A percentile compares a stretch with the other conserved stretches of the same genome.
Conservation (phyloP, 1,284 basidiomycete genomes). For the Ganoderma resinaceum region DNA sequence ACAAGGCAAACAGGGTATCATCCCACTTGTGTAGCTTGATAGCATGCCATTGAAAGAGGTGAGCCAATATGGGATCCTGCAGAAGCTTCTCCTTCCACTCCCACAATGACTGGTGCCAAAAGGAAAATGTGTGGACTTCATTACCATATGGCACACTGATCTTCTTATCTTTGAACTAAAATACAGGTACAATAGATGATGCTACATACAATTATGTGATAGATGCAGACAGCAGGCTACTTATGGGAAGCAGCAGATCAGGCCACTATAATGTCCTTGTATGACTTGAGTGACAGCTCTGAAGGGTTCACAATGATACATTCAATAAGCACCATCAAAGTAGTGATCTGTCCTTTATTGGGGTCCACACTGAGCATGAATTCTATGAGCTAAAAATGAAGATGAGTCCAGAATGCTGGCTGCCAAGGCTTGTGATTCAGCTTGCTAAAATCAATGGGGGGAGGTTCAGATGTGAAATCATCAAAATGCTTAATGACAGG, state of each 20-base stretch:
- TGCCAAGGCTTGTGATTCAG: not conserved
- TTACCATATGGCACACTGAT: not conserved
- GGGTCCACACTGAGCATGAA: not conserved
- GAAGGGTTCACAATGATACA: not conserved
- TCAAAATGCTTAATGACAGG: not conserved
- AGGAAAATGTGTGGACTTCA: not conserved
- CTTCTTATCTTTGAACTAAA: not conserved
- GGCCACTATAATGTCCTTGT: not conserved
- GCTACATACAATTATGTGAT: not conserved
- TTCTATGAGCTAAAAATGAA: not conserved
- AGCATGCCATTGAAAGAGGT: not conserved
- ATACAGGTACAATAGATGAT: not conserved
- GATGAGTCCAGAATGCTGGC: not conserved
- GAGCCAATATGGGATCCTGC: not conserved
- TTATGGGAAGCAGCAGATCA: not conserved
- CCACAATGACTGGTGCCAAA: not conserved
- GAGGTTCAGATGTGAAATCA: not conserved
- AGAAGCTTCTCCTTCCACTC: not conserved
- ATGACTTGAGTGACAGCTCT: not conserved
- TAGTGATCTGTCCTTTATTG: not conserved
- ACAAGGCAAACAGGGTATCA: not conserved
- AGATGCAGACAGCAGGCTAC: not conserved
- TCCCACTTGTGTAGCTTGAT: not conserved
- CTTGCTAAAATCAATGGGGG: not conserved
- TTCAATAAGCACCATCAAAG: not conserved